Evolutionary conservation across 1,139 yeast species (phyloP).

Genomic region (Debaryomycetaceae sp.): DNA sequence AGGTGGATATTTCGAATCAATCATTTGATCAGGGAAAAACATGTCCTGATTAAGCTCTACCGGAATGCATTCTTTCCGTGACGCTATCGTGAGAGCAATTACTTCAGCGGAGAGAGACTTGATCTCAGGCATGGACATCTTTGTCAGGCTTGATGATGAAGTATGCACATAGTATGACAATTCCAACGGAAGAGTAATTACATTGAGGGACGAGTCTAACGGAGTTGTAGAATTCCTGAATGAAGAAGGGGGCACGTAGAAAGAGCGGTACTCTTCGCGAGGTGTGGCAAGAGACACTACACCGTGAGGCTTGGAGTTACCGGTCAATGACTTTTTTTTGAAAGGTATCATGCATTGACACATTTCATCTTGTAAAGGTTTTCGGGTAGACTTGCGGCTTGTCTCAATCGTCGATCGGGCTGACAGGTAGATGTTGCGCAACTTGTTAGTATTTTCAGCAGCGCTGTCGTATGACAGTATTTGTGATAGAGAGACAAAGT

Average conservation of each 20-base stretch:
- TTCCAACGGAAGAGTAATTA: conserved; percentile 25
- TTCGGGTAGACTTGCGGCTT: conserved; percentile 7
- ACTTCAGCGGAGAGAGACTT: conserved; percentile 21
- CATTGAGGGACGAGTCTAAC: conserved; percentile 1
- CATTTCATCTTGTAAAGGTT: conserved; percentile 13
- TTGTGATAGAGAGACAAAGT: conserved; percentile 6
- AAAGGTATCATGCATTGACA: conserved; percentile 24
- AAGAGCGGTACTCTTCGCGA: conserved; percentile 16
- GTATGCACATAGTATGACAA: conserved; percentile 19
- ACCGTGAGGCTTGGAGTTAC: conserved; percentile 23
- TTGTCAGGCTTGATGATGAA: conserved; percentile 1
- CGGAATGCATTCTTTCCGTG: conserved; percentile 24
- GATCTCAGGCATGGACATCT: conserved; percentile 15
- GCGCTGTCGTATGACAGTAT: conserved; percentile 9
- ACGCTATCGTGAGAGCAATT: conserved; percentile 21
- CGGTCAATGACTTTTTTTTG: conserved; percentile 28
- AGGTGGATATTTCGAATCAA: conserved; percentile 14
- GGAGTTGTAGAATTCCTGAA: conserved; percentile 8
- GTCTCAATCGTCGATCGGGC: conserved; percentile 11
- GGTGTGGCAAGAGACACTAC: conserved; percentile 28
- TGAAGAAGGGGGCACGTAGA: conserved; percentile 25
- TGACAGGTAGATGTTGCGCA: conserved; percentile 24
- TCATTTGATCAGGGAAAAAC: conserved; percentile 16
- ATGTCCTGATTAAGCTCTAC: conserved; percentile 31
- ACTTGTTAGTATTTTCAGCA: conserved; percentile 9